Evolutionary conservation across 805 yeast species (phyloP), one percentile per base, ranked within the genome.

Genomic region (Metschnikowia lunata): DNA sequence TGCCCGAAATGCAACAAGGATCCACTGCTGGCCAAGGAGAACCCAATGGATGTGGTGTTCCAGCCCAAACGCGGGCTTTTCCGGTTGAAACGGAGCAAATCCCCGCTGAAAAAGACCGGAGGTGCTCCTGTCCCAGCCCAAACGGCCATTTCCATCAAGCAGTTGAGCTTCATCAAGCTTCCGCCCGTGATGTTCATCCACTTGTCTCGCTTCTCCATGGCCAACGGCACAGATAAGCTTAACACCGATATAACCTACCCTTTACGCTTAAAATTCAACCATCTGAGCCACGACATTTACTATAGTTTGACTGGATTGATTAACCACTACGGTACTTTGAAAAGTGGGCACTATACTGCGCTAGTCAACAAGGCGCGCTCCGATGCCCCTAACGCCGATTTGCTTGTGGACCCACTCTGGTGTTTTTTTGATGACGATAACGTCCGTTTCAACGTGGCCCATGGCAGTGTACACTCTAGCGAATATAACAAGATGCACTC

Each of bases 291-390:
- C 30, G 60, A 50, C 14, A 65, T 67, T 18, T 69, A 63, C 27
- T 85, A 84, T 57, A 75, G 69, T 48, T 62, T 85, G 31, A 72
- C 72, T 44, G 86, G 85, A 1, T 70, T 83, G 48, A 81, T 85
- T 4, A 85, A 84, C 56, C 95, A 85, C 58, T 70, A 74, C 45
- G 93, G 95, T 1, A 76, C 77, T 35, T 65, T 84, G 42, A 76
- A 79, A 46, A 80, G 86, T 39, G 95, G 95, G 0, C 95, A 85
- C 60, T 85, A 85, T 57, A 85, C 90, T 1, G 70, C 88, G 0
- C 62, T 83, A 37, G 81, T 83, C 3, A 77, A 81, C 53, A 82
- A 74, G 53, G 56, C 69, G 1, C 49, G 48, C 7, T 39, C 39
- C 12, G 43, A 43, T 12, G 46, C 36, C 10, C 8, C 23, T 8